A percentile compares a stretch with the other conserved stretches of the same genome.
phyloP scores from a whole-genome alignment of 192 early-diverging fungal species.

The Podila clonocystis region DNA sequence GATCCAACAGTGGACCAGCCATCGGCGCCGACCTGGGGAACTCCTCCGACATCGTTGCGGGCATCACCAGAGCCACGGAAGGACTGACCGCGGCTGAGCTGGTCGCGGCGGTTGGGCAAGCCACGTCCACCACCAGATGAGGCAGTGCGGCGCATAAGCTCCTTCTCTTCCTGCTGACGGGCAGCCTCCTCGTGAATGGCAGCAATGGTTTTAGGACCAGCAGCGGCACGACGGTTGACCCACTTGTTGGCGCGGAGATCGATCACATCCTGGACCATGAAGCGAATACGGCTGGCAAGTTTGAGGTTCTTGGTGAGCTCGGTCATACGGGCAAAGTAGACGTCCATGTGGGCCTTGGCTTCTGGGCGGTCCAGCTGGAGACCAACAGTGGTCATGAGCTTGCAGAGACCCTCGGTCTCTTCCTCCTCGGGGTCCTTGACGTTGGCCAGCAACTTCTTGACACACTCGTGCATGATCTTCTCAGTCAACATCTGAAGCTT shows the following conservation, averaged over 20 bases:
- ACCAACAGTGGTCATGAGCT: constrained; percentile 92
- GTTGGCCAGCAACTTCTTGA: constrained; percentile 80
- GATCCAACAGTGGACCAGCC: constrained; percentile 77
- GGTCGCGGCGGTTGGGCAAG: constrained; percentile 71
- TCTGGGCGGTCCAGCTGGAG: constrained; percentile 69
- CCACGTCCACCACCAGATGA: constrained; percentile 72
- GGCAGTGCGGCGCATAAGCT: constrained; percentile 72
- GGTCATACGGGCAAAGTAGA: constrained; percentile 86
- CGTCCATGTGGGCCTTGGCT: constrained; percentile 76
- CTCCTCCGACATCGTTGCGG: constrained; percentile 36
- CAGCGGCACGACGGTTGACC: constrained; percentile 68
- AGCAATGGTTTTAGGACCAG: constrained; percentile 91
- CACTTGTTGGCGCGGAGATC: constrained; percentile 85
- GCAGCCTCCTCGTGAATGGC: constrained; percentile 87
- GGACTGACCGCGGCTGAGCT: constrained; percentile 68
- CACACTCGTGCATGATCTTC: constrained; percentile 95
- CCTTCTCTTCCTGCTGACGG: constrained; percentile 79
- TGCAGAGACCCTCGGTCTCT: constrained; percentile 93
- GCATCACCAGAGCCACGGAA: constrained; percentile 59
- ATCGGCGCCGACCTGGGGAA: constrained; percentile 64
- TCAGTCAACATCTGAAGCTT: constrained; percentile 89
- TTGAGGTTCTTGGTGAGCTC: constrained; percentile 75
- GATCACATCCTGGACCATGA: constrained; percentile 91
- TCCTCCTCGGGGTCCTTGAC: constrained; percentile 89
- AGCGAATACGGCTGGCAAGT: constrained; percentile 89